Conservation (phyloP, 2,329 filamentous ascomycete species). For the Sarocladiaceae sp. region DNA sequence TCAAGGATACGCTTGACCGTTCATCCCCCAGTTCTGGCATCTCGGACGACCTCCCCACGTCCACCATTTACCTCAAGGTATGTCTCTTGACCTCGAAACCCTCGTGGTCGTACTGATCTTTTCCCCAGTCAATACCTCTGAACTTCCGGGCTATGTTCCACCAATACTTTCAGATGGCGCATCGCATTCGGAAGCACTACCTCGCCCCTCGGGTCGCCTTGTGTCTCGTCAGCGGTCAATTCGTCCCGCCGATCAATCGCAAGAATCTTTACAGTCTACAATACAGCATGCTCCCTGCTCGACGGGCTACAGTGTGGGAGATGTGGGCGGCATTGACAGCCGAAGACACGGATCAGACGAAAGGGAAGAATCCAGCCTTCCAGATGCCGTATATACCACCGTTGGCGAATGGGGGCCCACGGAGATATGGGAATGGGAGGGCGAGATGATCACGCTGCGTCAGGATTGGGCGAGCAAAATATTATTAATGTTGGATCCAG, state of each 20-base stretch:
- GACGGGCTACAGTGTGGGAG: slow-evolving; percentile 73
- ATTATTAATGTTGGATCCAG: no score
- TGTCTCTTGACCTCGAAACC: slow-evolving; percentile 13
- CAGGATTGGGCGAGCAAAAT: no score
- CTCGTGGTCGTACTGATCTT: background rate
- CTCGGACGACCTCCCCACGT: slow-evolving; percentile 56
- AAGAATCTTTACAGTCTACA: slow-evolving; percentile 94
- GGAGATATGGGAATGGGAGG: slow-evolving; percentile 21
- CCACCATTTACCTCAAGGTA: slow-evolving; percentile 84
- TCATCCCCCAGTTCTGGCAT: slow-evolving; percentile 28
- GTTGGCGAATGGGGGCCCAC: slow-evolving; percentile 3
- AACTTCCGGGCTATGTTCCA: slow-evolving; percentile 93
- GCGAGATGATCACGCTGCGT: no score
- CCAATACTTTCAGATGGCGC: slow-evolving; percentile 92
- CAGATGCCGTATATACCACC: slow-evolving; percentile 10
- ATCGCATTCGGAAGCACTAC: slow-evolving; percentile 92
- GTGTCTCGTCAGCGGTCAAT: slow-evolving; percentile 83
- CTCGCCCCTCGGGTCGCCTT: slow-evolving; percentile 83
- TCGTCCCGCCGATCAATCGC: slow-evolving; percentile 91
- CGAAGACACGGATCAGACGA: slow-evolving; percentile 2
- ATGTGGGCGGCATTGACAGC: slow-evolving; percentile 72
- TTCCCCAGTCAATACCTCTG: slow-evolving; percentile 72
- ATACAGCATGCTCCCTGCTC: slow-evolving; percentile 93
- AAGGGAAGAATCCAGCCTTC: background rate
- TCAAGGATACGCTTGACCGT: slow-evolving; percentile 66